These are phyloP conservation scores for Phanerodontia chrysosporium DNA, from an alignment of 768 basidiomycete genomes.

Conservation along the genomic window DNA sequence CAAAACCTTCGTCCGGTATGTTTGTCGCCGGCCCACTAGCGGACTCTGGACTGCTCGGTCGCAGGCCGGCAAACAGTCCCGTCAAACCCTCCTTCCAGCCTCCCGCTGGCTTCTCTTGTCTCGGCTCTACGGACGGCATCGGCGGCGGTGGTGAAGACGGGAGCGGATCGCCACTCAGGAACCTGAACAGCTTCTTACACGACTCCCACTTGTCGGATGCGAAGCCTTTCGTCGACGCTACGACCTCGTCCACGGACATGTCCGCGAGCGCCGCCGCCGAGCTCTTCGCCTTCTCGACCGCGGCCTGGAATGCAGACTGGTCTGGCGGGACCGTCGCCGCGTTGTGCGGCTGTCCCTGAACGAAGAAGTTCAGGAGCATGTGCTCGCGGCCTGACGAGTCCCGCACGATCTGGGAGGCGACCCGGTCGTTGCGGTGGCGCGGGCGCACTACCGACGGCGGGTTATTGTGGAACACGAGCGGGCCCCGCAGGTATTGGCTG, in stretches of 20 bases:
- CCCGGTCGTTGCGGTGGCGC: conserved; percentile 78
- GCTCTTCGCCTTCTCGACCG: conserved; percentile 39
- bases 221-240: conserved; percentile 32
- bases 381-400: conserved; percentile 77
- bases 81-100: conserved; percentile 50
- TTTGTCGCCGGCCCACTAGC: conserved; percentile 26
- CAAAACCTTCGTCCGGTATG: conserved; percentile 41
- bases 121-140: conserved; percentile 24
- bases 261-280: conserved; percentile 40
- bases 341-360: conserved; percentile 50
- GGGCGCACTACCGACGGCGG: conserved; percentile 73
- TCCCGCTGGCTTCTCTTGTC: conserved; percentile 29
- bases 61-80: conserved; percentile 66
- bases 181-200: conserved; percentile 59
- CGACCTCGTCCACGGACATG: conserved; percentile 52
- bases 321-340: conserved; percentile 23
- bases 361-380: conserved; percentile 80
- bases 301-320: conserved; percentile 32
- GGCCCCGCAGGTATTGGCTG: conserved; percentile 60
- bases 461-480: conserved; percentile 76
- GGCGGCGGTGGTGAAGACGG: conserved; percentile 31
- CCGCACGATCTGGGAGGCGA: conserved; percentile 70
- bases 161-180: conserved; percentile 61
- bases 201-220: conserved; percentile 19
- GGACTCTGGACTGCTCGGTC: conserved; percentile 33